phyloP scores from a whole-genome alignment of 768 basidiomycete species.

The Cystobasidium onofrii region DNA sequence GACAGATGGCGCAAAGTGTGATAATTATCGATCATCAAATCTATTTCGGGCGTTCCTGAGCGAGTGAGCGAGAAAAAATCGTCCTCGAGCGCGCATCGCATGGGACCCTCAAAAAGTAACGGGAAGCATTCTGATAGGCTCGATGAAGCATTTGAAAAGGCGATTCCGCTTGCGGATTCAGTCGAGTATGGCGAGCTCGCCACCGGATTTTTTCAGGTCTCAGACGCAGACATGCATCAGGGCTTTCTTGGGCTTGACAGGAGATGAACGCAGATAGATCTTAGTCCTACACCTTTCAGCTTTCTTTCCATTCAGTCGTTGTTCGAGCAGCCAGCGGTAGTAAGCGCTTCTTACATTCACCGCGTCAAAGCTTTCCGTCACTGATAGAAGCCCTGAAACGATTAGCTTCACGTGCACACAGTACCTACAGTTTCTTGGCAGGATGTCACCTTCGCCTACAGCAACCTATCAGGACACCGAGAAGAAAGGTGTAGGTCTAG shows the following conservation, averaged over 20 bases:
- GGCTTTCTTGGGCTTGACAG: not conserved
- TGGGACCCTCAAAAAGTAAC: not conserved
- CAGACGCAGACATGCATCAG: not conserved
- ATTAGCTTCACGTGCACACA: not conserved
- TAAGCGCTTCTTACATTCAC: no score
- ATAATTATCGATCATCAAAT: not conserved
- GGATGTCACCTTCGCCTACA: not conserved
- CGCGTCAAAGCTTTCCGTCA: no score
- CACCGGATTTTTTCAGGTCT: not conserved
- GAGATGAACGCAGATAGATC: no score
- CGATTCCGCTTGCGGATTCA: not conserved
- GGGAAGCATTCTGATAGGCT: not conserved
- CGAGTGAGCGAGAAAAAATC: not conserved
- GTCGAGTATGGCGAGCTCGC: not conserved
- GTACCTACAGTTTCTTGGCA: not conserved
- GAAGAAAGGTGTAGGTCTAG: constrained; percentile 4
- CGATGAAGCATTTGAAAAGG: not conserved
- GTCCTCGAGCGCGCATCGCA: not conserved
- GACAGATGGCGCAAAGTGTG: not conserved
- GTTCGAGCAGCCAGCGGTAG: no score
- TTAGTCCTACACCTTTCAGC: no score
- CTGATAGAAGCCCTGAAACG: no score
- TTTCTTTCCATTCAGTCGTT: no score
- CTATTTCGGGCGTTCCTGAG: not conserved
- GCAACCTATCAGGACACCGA: not conserved